Percentiles rank a stretch among this genome's conserved stretches.
Evolutionary conservation across 2,329 filamentous ascomycete genomes (phyloP).

Genomic region (Mollisia scopiformis): DNA sequence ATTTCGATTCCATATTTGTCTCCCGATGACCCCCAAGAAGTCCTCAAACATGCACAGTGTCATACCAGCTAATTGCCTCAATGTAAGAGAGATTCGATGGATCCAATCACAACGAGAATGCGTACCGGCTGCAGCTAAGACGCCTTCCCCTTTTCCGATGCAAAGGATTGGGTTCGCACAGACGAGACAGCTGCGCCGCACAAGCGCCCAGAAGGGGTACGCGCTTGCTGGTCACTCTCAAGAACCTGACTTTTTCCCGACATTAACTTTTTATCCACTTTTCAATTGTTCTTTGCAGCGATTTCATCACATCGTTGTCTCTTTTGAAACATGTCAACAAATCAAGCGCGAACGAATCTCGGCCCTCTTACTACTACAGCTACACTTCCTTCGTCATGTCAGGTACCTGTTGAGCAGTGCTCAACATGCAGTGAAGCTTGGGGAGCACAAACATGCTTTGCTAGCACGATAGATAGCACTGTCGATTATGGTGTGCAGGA

Average conservation of each 20-base stretch:
- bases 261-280: not conserved
- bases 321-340: not conserved
- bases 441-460: slow-evolving; percentile 7
- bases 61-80: too few species aligned
- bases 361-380: slow-evolving; percentile 11
- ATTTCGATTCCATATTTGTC: too few species aligned
- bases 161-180: not conserved
- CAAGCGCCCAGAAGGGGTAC: not conserved
- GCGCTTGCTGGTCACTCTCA: not conserved
- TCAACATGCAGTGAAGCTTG: slow-evolving; percentile 5
- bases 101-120: too few species aligned
- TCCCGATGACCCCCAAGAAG: too few species aligned
- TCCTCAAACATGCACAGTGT: too few species aligned
- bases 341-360: slow-evolving; percentile 7
- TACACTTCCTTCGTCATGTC: slow-evolving; percentile 4
- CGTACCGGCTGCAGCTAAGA: not conserved
- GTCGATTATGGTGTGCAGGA: not conserved
- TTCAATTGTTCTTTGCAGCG: not conserved
- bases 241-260: not conserved
- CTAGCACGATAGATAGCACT: not conserved
- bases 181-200: not conserved
- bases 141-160: not conserved
- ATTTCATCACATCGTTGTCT: not conserved
- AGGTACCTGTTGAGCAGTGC: not conserved
- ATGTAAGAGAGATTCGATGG: too few species aligned